Conservation (phyloP, 208 protist genomes). For the Trypanosomatidae sp. region DNA sequence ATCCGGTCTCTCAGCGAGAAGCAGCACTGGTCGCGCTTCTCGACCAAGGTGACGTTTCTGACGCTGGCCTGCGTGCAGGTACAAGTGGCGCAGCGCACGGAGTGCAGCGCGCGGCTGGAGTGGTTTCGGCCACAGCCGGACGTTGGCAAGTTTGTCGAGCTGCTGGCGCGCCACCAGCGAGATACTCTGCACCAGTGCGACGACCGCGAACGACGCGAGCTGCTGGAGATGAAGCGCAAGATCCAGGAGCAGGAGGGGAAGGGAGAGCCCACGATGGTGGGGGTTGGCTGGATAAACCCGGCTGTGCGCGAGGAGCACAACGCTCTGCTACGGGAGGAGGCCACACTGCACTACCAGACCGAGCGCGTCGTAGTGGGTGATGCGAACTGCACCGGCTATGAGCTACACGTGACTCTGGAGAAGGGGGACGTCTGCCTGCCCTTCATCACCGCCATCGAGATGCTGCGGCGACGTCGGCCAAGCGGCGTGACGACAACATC, state of each 20-base stretch:
- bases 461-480: slow-evolving; percentile 18
- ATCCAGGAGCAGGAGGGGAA: slow-evolving; percentile 76
- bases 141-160: slow-evolving; percentile 40
- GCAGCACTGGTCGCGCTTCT: slow-evolving; percentile 84
- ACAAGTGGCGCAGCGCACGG: slow-evolving; percentile 63
- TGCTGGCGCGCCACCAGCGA: slow-evolving; percentile 45
- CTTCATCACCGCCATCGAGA: slow-evolving; percentile 35
- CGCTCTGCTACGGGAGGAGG: slow-evolving; percentile 60
- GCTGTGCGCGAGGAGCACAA: slow-evolving; percentile 74
- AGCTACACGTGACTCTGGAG: slow-evolving; percentile 47
- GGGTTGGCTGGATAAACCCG: slow-evolving; percentile 44
- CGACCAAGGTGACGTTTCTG: slow-evolving; percentile 73
- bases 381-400: slow-evolving; percentile 52
- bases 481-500: slow-evolving; percentile 2
- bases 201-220: slow-evolving; percentile 74
- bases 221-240: slow-evolving; percentile 81
- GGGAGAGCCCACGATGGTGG: slow-evolving; percentile 37
- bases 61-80: slow-evolving; percentile 73
- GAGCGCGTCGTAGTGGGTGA: slow-evolving; percentile 74
- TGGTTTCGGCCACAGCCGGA: slow-evolving; percentile 65
- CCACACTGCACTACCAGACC: slow-evolving; percentile 62
- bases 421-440: slow-evolving; percentile 41
- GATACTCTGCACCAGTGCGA: slow-evolving; percentile 73
- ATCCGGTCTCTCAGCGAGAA: slow-evolving; percentile 81
- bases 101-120: slow-evolving; percentile 59